These are phyloP conservation scores for Saprolegnia diclina DNA, from an alignment of 352 stramenopile species.

Conservation along the genomic window DNA sequence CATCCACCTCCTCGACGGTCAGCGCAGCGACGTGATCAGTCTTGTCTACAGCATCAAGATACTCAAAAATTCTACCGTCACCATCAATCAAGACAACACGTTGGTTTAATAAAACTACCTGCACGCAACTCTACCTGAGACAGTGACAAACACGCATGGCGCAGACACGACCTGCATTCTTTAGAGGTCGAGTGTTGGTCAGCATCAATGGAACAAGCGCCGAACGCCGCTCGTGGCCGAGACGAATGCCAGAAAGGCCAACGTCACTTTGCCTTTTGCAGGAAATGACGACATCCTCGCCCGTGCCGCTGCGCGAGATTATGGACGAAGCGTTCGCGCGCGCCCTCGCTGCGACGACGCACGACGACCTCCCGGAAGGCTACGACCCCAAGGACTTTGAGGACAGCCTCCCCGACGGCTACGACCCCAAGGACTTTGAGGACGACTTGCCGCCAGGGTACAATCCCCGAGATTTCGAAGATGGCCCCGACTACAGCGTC, in stretches of 20 bases:
- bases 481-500: neutral
- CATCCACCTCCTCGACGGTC: slow-evolving; percentile 3
- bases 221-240: too few species aligned
- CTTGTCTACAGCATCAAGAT: neutral
- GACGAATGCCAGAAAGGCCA: too few species aligned
- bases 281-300: neutral
- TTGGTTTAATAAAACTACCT: too few species aligned
- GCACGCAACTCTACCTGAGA: too few species aligned
- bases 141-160: too few species aligned
- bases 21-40: neutral
- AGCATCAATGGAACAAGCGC: too few species aligned
- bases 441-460: neutral
- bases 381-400: neutral
- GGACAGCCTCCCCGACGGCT: neutral
- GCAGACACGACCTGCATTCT: too few species aligned
- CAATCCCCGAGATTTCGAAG: neutral
- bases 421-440: slow-evolving; percentile 9
- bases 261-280: too few species aligned
- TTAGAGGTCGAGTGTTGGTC: too few species aligned
- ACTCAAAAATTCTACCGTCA: neutral
- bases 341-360: neutral
- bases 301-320: slow-evolving; percentile 1
- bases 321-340: slow-evolving; percentile 3
- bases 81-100: neutral
- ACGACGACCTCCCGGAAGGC: slow-evolving; percentile 7